phyloP scores from a whole-genome alignment of 805 yeast species.

The Saccharomyces jurei region DNA sequence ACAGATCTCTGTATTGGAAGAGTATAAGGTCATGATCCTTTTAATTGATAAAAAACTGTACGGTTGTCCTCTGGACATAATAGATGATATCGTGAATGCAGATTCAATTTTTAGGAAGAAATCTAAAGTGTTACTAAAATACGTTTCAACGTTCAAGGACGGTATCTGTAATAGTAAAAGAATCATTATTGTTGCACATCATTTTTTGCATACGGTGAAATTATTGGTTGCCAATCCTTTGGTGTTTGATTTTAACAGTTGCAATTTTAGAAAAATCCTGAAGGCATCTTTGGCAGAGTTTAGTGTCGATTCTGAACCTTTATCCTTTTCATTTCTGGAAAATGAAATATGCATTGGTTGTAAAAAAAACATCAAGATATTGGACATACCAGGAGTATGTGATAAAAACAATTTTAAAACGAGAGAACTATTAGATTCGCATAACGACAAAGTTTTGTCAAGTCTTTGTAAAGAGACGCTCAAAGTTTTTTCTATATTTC shows the following conservation, averaged over 20 bases:
- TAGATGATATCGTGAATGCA: constrained; percentile 30
- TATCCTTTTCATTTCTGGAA: constrained; percentile 82
- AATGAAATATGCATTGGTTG: constrained; percentile 91
- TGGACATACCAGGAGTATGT: constrained; percentile 48
- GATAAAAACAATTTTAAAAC: constrained; percentile 65
- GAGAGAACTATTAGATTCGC: constrained; percentile 80
- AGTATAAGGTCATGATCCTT: constrained; percentile 73
- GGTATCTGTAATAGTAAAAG: constrained; percentile 88
- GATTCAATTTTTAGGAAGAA: constrained; percentile 44
- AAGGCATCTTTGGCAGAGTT: constrained; percentile 67
- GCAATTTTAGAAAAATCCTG: constrained; percentile 60
- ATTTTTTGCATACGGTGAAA: constrained; percentile 68
- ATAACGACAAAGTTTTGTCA: constrained; percentile 84
- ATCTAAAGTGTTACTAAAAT: constrained; percentile 72
- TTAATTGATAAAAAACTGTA: constrained; percentile 74
- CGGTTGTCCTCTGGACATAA: constrained; percentile 69
- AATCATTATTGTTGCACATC: constrained; percentile 80
- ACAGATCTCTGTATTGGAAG: constrained; percentile 87
- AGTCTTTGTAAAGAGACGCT: constrained; percentile 66
- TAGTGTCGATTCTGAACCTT: constrained; percentile 78
- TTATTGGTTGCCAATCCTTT: constrained; percentile 78
- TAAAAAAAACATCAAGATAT: constrained; percentile 91
- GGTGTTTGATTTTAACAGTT: constrained; percentile 27
- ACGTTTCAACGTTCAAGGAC: constrained; percentile 81
- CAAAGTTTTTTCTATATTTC: constrained; percentile 87